Evolutionary conservation across 495 filamentous ascomycete genomes (phyloP).

Genomic region (Penicillium ochrochloron): DNA sequence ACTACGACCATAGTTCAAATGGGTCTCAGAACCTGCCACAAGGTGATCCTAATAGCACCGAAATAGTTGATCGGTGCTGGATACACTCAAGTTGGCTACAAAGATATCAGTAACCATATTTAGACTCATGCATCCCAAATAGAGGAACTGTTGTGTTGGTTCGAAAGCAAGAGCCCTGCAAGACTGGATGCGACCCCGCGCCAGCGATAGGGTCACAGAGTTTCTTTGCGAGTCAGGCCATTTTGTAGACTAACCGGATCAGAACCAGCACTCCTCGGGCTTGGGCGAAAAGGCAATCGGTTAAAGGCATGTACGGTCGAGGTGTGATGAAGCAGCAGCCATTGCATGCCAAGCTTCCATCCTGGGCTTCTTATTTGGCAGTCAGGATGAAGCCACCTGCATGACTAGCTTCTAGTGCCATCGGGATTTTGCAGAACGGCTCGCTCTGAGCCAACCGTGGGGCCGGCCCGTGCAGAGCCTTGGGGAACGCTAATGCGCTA

Average conservation of each 20-base stretch:
- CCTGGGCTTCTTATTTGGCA: conserved; percentile 10
- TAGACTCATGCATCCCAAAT: neutral
- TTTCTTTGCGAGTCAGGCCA: neutral
- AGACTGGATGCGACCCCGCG: neutral
- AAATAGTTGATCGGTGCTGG: neutral
- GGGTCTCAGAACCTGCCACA: neutral
- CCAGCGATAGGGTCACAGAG: neutral
- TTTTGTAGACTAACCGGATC: neutral
- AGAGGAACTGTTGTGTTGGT: neutral
- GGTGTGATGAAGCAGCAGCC: conserved; percentile 15
- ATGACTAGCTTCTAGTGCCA: neutral
- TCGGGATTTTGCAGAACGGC: conserved; percentile 7
- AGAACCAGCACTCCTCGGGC: neutral
- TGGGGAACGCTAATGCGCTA: conserved; percentile 13
- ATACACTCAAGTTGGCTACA: neutral
- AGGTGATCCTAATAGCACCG: neutral
- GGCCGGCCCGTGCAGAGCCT: conserved; percentile 13
- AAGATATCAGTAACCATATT: neutral
- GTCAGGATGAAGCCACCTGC: no score
- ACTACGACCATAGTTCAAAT: neutral
- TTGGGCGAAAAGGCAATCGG: neutral
- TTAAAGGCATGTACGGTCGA: conserved; percentile 4
- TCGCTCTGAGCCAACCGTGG: conserved; percentile 20
- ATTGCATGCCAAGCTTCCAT: conserved; percentile 25
- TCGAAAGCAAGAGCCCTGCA: neutral